Evolutionary conservation across 2,329 filamentous ascomycete genomes (phyloP).

Genomic region (Dactylellina sp.): DNA sequence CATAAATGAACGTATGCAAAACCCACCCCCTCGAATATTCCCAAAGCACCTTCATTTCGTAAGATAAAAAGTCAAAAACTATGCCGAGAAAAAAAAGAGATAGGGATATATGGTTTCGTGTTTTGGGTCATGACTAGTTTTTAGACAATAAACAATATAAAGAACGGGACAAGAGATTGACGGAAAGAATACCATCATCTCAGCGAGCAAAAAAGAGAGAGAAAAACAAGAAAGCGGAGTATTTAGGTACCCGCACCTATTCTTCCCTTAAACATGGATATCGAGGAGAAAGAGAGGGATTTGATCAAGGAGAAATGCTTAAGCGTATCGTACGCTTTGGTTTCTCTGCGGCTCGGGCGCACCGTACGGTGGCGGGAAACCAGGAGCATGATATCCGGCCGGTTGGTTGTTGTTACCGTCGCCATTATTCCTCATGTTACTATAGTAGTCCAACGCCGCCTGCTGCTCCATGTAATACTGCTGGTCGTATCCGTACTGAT

Average conservation of each 20-base stretch:
- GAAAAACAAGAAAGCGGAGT: conserved; percentile 6
- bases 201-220: not conserved
- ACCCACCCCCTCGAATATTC: conserved; percentile 7
- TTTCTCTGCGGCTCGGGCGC: conserved; percentile 17
- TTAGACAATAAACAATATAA: conserved; percentile 37
- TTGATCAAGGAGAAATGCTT: conserved; percentile 3
- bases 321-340: conserved; percentile 50
- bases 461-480: conserved; percentile 53
- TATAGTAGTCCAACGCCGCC: conserved; percentile 50
- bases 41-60: not conserved
- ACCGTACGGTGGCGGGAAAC: conserved; percentile 30
- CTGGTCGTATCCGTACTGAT: conserved; percentile 39
- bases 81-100: conserved; percentile 17
- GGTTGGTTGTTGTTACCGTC: not conserved
- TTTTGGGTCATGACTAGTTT: conserved; percentile 30
- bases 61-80: conserved; percentile 8
- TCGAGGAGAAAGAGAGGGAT: conserved; percentile 2
- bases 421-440: conserved; percentile 29
- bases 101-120: not conserved
- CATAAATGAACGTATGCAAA: conserved; percentile 32
- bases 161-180: conserved; percentile 9
- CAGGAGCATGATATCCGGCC: conserved; percentile 1
- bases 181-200: not conserved
- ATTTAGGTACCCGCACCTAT: conserved; percentile 10
- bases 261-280: too few relatives aligned